Conservation (phyloP, 306 rosid genomes). For the Malus asiatica region DNA sequence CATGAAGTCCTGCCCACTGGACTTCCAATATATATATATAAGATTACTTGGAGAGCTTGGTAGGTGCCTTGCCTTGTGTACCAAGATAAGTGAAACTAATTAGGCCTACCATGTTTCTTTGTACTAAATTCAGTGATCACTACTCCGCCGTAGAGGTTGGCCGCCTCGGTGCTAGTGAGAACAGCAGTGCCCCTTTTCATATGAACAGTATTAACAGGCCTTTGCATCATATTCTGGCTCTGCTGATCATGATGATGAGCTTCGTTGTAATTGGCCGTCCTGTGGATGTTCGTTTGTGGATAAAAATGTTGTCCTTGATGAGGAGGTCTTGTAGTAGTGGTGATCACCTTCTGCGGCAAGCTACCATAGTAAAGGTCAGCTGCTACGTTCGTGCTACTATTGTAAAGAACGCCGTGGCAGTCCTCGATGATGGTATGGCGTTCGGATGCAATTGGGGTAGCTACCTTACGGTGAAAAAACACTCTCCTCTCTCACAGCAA, state of each 20-base stretch:
- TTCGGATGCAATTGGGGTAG: not conserved
- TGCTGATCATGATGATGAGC: not conserved
- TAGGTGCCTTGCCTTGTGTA: not conserved
- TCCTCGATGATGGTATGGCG: not conserved
- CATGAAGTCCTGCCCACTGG: too few species aligned
- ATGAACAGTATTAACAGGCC: not conserved
- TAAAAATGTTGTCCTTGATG: not conserved
- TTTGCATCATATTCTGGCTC: not conserved
- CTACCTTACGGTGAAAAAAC: not conserved
- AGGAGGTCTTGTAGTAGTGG: not conserved
- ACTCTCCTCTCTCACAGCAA: not conserved
- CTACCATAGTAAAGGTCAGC: not conserved
- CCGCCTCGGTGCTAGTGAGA: slow-evolving; percentile 10
- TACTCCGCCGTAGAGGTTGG: not conserved
- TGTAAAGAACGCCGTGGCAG: not conserved
- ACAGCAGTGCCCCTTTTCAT: not conserved
- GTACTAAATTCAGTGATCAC: not conserved
- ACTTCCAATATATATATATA: not conserved
- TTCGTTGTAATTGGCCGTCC: too few species aligned
- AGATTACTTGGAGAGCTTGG: not conserved
- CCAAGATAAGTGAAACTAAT: not conserved
- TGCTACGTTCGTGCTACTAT: not conserved
- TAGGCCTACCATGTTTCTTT: not conserved
- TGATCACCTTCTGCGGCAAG: not conserved
- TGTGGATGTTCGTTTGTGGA: not conserved